These are phyloP conservation scores for Cinchona pubescens DNA, from an alignment of 257 asterid species.

Conservation along the genomic window DNA sequence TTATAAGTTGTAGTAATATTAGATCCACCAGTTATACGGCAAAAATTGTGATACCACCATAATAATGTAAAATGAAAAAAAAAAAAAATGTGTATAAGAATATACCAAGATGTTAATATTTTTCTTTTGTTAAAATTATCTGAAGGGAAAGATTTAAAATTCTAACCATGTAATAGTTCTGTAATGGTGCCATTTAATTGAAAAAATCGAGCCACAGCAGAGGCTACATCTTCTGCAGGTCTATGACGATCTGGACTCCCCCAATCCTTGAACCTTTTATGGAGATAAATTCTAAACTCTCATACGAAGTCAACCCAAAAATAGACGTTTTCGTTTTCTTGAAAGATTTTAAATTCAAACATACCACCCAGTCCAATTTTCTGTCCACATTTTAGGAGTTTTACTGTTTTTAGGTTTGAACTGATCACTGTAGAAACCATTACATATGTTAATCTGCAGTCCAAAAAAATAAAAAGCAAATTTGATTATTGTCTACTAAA, in stretches of 20 bases:
- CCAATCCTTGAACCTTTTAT: slow-evolving; percentile 43
- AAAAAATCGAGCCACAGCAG: slow-evolving; percentile 38
- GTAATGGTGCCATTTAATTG: slow-evolving; percentile 31
- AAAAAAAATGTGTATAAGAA: not conserved
- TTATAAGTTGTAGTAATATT: slow-evolving; percentile 42
- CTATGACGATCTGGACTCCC: slow-evolving; percentile 38
- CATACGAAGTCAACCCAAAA: not conserved
- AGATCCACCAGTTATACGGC: slow-evolving; percentile 41
- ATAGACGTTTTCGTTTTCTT: not conserved
- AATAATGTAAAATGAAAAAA: slow-evolving; percentile 25
- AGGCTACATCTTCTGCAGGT: slow-evolving; percentile 45
- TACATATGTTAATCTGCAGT: slow-evolving; percentile 40
- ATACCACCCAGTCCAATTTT: slow-evolving; percentile 50
- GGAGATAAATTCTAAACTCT: not conserved
- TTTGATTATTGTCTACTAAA: not conserved
- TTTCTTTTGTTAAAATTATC: rapidly evolving
- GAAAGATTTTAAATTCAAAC: not conserved
- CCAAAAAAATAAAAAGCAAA: not conserved
- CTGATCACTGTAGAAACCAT: slow-evolving; percentile 37
- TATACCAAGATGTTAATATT: not conserved
- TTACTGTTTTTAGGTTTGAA: slow-evolving; percentile 19
- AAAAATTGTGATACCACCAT: slow-evolving; percentile 51
- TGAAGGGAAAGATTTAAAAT: not conserved
- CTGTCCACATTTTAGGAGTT: slow-evolving; percentile 44
- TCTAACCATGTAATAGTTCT: slow-evolving; percentile 45